Percentiles rank a stretch among this genome's conserved stretches.
phyloP scores from a whole-genome alignment of 192 early-diverging fungal species.

The Entomortierella parvispora region DNA sequence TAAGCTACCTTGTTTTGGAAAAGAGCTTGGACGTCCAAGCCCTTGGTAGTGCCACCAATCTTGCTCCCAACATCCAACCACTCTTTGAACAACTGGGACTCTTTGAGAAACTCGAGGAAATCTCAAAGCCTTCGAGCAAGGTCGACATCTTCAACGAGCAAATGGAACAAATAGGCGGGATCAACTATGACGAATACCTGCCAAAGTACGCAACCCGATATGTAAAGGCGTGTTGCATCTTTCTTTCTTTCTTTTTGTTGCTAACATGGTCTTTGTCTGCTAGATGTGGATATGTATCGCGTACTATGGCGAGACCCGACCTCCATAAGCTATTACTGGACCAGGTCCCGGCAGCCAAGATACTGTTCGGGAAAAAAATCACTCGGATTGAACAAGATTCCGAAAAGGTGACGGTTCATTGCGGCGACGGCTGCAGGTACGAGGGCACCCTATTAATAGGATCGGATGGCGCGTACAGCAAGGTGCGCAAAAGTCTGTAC shows the following conservation, averaged over 20 bases:
- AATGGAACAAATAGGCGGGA: background rate
- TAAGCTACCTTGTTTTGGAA: slow-evolving; percentile 16
- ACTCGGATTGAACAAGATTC: background rate
- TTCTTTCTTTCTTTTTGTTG: background rate
- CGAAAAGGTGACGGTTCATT: slow-evolving; percentile 8
- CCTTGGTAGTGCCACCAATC: slow-evolving; percentile 9
- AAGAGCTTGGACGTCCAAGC: background rate
- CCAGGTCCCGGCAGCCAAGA: background rate
- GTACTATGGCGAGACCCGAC: slow-evolving; percentile 6
- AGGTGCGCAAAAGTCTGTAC: slow-evolving; percentile 15
- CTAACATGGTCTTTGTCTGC: no score
- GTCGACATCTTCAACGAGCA: slow-evolving; percentile 8
- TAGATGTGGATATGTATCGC: slow-evolving; percentile 5
- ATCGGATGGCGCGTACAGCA: slow-evolving; percentile 26
- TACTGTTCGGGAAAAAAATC: slow-evolving; percentile 12
- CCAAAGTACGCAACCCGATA: slow-evolving; percentile 2
- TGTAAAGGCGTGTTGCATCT: no score
- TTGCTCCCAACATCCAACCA: slow-evolving; percentile 10
- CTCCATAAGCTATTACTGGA: slow-evolving; percentile 1
- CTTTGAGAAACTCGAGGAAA: slow-evolving; percentile 2
- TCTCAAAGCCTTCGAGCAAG: slow-evolving; percentile 1
- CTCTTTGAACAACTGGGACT: slow-evolving; percentile 25
- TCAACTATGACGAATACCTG: slow-evolving; percentile 8
- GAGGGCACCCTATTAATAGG: slow-evolving; percentile 20
- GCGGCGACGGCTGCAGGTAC: slow-evolving; percentile 8